These are phyloP conservation scores for Durusdinium trenchii DNA, from an alignment of 73 alveolate species.

Conservation along the genomic window DNA sequence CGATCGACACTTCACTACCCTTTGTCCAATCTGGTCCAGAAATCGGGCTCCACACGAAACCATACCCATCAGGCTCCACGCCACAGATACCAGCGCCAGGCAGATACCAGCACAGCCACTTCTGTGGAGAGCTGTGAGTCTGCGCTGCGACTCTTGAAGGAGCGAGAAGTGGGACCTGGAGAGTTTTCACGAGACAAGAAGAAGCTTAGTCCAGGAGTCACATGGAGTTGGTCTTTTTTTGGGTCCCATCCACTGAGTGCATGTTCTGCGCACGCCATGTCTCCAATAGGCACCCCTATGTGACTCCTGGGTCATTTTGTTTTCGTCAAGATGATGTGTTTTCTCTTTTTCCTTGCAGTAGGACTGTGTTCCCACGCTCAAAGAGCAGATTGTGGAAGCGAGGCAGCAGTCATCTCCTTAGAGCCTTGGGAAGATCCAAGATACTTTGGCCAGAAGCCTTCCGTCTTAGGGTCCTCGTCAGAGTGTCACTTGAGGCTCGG, in stretches of 20 bases:
- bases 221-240: neutral
- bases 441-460: neutral
- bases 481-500: conserved; percentile 39
- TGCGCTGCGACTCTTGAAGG: conserved; percentile 88
- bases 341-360: neutral
- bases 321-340: neutral
- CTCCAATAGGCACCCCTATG: too few relatives aligned
- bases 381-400: conserved; percentile 92
- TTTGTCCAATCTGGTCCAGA: too few relatives aligned
- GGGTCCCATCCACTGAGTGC: too few relatives aligned
- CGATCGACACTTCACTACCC: too few relatives aligned
- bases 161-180: neutral
- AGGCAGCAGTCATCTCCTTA: conserved; percentile 16
- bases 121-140: conserved; percentile 94
- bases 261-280: too few relatives aligned
- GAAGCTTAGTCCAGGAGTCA: neutral
- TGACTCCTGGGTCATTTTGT: neutral
- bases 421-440: neutral
- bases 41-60: too few relatives aligned
- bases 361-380: conserved; percentile 93
- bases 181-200: neutral
- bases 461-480: neutral
- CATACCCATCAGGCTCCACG: too few relatives aligned
- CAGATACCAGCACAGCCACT: conserved; percentile 83
- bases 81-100: conserved; percentile 13